A percentile compares a stretch with the other conserved stretches of the same genome.
phyloP scores from a whole-genome alignment of 1,284 basidiomycete species.

The Malassezia vespertilionis region DNA sequence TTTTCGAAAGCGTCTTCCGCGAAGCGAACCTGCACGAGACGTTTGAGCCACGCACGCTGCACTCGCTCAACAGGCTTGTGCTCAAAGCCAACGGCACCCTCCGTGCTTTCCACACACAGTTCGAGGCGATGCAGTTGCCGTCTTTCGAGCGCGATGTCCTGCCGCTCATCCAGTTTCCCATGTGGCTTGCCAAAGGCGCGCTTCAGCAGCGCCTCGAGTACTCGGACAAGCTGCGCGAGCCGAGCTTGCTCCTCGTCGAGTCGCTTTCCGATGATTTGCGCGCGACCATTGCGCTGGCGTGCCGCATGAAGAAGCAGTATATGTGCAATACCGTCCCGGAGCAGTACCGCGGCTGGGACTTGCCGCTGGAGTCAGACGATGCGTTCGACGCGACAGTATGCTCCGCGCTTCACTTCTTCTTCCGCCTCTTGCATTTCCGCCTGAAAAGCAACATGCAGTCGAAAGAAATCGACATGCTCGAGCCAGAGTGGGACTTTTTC shows the following conservation, averaged over 20 bases:
- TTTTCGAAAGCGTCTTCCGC: slow-evolving; percentile 87
- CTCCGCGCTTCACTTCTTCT: slow-evolving; percentile 79
- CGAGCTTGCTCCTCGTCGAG: slow-evolving; percentile 73
- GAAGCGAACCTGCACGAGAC: slow-evolving; percentile 88
- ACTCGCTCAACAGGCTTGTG: slow-evolving; percentile 74
- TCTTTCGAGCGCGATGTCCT: slow-evolving; percentile 86
- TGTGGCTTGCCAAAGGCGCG: slow-evolving; percentile 80
- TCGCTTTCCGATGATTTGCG: slow-evolving; percentile 91
- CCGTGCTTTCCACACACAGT: slow-evolving; percentile 63
- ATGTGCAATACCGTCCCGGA: slow-evolving; percentile 74
- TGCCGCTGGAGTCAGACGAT: slow-evolving; percentile 73
- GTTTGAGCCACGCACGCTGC: slow-evolving; percentile 84
- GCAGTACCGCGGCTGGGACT: slow-evolving; percentile 71
- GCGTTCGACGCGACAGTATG: slow-evolving; percentile 83
- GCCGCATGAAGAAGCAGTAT: slow-evolving; percentile 87
- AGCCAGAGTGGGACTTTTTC: slow-evolving; percentile 90
- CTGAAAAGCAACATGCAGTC: slow-evolving; percentile 92
- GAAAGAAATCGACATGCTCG: slow-evolving; percentile 92
- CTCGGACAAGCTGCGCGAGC: slow-evolving; percentile 71
- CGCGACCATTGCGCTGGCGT: slow-evolving; percentile 80
- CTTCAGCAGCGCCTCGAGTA: slow-evolving; percentile 81
- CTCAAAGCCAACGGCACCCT: slow-evolving; percentile 77
- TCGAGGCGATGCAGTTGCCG: slow-evolving; percentile 75
- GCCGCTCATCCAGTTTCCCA: slow-evolving; percentile 86
- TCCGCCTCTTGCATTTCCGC: slow-evolving; percentile 88